Conservation (phyloP, 108 stramenopile genomes). For the Nitzschia putrida region DNA sequence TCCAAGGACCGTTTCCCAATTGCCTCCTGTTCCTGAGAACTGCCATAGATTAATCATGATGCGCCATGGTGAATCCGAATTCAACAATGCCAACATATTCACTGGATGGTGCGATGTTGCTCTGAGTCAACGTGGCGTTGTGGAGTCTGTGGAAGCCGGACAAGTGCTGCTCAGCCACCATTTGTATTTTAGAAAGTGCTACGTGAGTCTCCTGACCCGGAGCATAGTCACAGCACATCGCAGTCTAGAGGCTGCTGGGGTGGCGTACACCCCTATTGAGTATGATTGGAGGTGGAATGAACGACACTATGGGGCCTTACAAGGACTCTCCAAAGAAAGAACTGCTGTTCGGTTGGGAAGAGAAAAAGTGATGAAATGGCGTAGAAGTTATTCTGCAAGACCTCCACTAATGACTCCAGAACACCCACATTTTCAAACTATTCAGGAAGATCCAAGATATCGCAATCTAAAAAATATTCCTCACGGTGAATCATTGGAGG, state of each 20-base stretch:
- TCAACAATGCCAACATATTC: constrained; percentile 48
- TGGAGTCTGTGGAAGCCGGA: constrained; percentile 80
- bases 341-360: constrained; percentile 65
- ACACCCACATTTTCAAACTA: constrained; percentile 50
- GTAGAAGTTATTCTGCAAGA: constrained; percentile 55
- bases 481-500: constrained; percentile 65
- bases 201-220: constrained; percentile 33
- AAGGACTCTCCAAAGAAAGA: constrained; percentile 76
- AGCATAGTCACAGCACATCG: constrained; percentile 50
- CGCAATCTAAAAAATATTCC: constrained; percentile 35
- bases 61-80: constrained; percentile 93
- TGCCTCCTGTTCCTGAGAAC: constrained; percentile 28
- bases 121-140: constrained; percentile 77
- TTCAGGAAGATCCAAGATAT: constrained; percentile 41
- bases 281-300: constrained; percentile 79
- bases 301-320: constrained; percentile 85
- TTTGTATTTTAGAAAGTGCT: constrained; percentile 40
- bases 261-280: constrained; percentile 44
- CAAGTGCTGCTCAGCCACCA: constrained; percentile 43
- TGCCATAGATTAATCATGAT: constrained; percentile 68
- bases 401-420: constrained; percentile 30
- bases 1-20: background rate
- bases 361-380: constrained; percentile 68
- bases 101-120: constrained; percentile 76
- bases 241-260: constrained; percentile 55